Conservation (phyloP, 1,139 yeast genomes). For the Geotrichum phurueaensis region DNA sequence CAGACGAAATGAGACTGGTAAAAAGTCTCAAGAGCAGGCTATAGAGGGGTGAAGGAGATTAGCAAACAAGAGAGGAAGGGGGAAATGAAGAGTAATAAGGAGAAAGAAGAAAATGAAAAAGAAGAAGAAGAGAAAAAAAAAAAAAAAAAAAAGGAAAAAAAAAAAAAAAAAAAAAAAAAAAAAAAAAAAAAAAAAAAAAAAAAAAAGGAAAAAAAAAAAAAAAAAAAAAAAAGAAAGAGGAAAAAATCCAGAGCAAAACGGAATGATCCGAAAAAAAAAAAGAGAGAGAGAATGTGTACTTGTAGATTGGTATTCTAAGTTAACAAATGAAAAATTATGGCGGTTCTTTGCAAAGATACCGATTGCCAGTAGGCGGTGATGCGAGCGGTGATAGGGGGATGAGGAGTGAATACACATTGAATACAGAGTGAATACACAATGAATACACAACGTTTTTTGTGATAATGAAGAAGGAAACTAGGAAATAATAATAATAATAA, state of each 20-base stretch:
- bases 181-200: slow-evolving; percentile 4
- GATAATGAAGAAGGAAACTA: too few species aligned
- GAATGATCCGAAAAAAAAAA: background rate
- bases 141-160: slow-evolving; percentile 2
- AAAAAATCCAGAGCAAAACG: background rate
- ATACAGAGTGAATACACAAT: too few species aligned
- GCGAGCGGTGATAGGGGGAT: background rate
- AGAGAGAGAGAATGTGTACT: background rate
- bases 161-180: slow-evolving; percentile 3
- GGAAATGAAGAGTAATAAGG: background rate
- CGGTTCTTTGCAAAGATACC: background rate
- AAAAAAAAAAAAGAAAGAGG: background rate
- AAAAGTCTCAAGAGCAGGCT: background rate
- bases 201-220: background rate
- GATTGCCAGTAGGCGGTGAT: background rate
- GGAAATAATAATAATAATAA: too few species aligned
- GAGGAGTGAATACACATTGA: too few species aligned
- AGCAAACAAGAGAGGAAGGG: slow-evolving; percentile 1
- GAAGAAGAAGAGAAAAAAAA: slow-evolving; percentile 1
- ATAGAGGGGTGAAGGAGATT: slow-evolving; percentile 1
- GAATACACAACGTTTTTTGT: background rate
- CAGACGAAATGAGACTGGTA: background rate
- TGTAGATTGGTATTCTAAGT: background rate
- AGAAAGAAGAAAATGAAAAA: slow-evolving; percentile 3
- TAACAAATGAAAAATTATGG: background rate